A percentile compares a stretch with the other conserved stretches of the same genome.
Evolutionary conservation across 2,329 filamentous ascomycete genomes (phyloP).

Genomic region (Cercospora citrullina): DNA sequence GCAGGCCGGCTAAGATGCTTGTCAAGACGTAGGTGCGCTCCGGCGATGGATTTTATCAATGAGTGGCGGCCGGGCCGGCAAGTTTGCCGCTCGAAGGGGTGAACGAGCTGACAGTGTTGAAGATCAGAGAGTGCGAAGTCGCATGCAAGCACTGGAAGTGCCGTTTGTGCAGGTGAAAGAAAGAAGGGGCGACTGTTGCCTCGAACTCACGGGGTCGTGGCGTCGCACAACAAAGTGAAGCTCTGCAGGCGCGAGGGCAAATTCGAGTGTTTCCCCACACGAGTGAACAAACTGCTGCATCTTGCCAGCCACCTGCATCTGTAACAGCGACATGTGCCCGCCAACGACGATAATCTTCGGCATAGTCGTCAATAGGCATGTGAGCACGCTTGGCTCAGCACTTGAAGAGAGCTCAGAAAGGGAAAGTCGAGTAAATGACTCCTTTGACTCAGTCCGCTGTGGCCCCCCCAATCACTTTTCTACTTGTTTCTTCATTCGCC

Average conservation of each 20-base stretch:
- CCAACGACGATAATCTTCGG: neutral
- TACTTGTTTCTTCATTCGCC: slow-evolving; percentile 15
- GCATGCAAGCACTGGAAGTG: neutral
- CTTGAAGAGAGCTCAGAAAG: neutral
- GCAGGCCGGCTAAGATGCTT: neutral
- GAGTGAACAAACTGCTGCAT: neutral
- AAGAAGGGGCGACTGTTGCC: neutral
- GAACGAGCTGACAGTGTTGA: neutral
- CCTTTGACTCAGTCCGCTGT: neutral
- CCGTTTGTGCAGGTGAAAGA: neutral
- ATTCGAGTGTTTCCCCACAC: neutral
- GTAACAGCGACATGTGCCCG: neutral
- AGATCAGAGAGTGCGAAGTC: neutral
- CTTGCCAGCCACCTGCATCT: neutral
- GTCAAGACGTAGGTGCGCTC: neutral
- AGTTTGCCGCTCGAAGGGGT: neutral
- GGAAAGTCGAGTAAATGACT: neutral
- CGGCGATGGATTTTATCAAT: neutral
- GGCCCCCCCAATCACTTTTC: neutral
- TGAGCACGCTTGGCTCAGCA: neutral
- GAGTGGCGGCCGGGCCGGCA: neutral
- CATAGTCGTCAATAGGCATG: neutral
- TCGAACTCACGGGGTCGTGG: neutral
- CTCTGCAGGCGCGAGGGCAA: neutral
- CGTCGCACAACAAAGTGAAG: neutral